A percentile compares a stretch with the other conserved stretches of the same genome.
Evolutionary conservation across 108 stramenopile genomes (phyloP).

Genomic region (Nitzschia sp.): DNA sequence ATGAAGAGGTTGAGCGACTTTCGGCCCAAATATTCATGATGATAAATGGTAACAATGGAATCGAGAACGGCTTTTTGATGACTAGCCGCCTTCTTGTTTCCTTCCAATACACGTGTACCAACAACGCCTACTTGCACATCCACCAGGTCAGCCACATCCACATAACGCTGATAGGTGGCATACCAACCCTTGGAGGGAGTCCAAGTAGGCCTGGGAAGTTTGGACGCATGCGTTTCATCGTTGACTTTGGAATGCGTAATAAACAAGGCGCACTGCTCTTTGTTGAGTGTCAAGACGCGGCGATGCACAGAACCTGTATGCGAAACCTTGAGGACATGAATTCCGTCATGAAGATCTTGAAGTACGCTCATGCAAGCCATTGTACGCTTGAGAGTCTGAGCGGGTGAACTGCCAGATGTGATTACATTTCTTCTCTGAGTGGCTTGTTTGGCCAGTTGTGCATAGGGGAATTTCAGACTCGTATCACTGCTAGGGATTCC

Average conservation of each 20-base stretch:
- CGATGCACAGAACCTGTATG: neutral
- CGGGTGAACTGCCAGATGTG: neutral
- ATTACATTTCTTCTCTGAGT: neutral
- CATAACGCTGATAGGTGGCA: slow-evolving; percentile 41
- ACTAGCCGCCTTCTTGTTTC: slow-evolving; percentile 17
- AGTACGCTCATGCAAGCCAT: slow-evolving; percentile 9
- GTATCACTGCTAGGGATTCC: no score
- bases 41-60: slow-evolving; percentile 56
- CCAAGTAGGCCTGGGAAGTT: slow-evolving; percentile 14
- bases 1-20: slow-evolving; percentile 46
- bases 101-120: slow-evolving; percentile 61
- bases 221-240: neutral
- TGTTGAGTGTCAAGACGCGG: slow-evolving; percentile 60
- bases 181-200: slow-evolving; percentile 21
- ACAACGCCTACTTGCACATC: slow-evolving; percentile 55
- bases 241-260: slow-evolving; percentile 47
- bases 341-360: slow-evolving; percentile 13
- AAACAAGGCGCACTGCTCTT: slow-evolving; percentile 68
- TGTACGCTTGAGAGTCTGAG: slow-evolving; percentile 2
- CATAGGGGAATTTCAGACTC: no score
- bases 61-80: neutral
- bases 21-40: slow-evolving; percentile 34
- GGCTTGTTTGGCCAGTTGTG: neutral
- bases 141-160: slow-evolving; percentile 71
- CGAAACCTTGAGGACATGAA: slow-evolving; percentile 21